Percentiles rank a stretch among this genome's conserved stretches.
phyloP scores from a whole-genome alignment of 2,329 filamentous ascomycete genomes.

The Talaromyces islandicus region DNA sequence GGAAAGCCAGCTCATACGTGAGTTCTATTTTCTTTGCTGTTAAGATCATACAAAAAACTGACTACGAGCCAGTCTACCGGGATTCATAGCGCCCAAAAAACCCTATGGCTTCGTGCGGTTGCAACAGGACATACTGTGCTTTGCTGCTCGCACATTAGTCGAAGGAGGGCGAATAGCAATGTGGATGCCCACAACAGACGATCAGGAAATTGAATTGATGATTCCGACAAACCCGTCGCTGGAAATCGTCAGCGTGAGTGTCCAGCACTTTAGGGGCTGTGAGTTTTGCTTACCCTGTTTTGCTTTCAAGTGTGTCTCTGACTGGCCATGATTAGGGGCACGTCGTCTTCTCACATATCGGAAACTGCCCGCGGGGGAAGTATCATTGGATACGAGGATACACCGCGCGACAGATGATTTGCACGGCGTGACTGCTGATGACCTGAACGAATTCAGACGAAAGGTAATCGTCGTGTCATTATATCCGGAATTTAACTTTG shows the following conservation, averaged over 20 bases:
- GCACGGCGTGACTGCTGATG: slow-evolving; percentile 52
- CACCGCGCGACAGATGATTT: slow-evolving; percentile 28
- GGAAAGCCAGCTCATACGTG: slow-evolving; percentile 65
- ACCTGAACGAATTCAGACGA: slow-evolving; percentile 62
- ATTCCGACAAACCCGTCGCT: slow-evolving; percentile 73
- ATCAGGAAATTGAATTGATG: slow-evolving; percentile 67
- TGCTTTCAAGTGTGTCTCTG: neutral
- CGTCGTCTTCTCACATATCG: slow-evolving; percentile 81
- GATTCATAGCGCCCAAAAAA: slow-evolving; percentile 80
- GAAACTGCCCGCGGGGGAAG: slow-evolving; percentile 55
- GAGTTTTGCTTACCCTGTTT: slow-evolving; percentile 22
- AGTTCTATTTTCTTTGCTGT: slow-evolving; percentile 20
- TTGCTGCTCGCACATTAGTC: slow-evolving; percentile 70
- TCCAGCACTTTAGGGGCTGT: slow-evolving; percentile 89
- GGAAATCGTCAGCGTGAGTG: slow-evolving; percentile 67
- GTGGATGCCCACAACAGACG: slow-evolving; percentile 94
- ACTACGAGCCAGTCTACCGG: slow-evolving; percentile 42
- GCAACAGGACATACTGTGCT: slow-evolving; percentile 81
- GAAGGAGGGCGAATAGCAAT: slow-evolving; percentile 76
- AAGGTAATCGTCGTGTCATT: slow-evolving; percentile 28
- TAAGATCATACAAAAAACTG: neutral
- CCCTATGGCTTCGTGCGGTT: slow-evolving; percentile 90
- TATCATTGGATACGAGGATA: slow-evolving; percentile 23
- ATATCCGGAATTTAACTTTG: neutral
- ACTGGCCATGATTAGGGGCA: slow-evolving; percentile 58